These are phyloP conservation scores for Phtheirospermum japonicum DNA, from an alignment of 257 asterid genomes.

Conservation along the genomic window DNA sequence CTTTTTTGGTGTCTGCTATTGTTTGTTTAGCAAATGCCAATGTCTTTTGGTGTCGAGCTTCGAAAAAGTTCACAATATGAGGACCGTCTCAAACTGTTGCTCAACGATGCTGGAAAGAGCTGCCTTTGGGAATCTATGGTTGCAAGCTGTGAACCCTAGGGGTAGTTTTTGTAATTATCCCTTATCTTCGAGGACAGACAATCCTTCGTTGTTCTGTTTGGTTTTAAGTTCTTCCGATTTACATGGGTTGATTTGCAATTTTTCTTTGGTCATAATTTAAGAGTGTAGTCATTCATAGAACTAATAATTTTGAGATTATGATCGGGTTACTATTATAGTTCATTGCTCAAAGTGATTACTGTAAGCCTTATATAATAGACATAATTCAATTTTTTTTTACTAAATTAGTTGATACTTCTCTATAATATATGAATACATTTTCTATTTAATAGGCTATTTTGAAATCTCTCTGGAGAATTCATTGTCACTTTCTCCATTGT, in stretches of 20 bases:
- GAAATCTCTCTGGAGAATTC: too few relatives aligned
- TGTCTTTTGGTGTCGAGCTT: conserved; percentile 44
- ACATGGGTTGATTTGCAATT: background rate
- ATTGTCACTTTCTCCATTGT: too few relatives aligned
- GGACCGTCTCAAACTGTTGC: conserved; percentile 38
- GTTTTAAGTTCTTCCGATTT: background rate
- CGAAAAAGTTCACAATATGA: conserved; percentile 36
- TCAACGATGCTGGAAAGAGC: conserved; percentile 44
- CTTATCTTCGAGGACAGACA: too few relatives aligned
- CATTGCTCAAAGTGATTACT: too few relatives aligned
- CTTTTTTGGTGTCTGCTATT: background rate
- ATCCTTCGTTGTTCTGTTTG: background rate
- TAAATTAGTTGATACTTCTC: too few relatives aligned
- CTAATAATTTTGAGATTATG: background rate
- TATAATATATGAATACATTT: too few relatives aligned
- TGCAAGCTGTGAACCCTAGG: conserved; percentile 8
- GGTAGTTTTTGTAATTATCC: too few relatives aligned
- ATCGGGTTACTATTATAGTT: background rate
- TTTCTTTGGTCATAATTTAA: background rate
- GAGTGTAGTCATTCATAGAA: background rate
- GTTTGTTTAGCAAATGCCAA: conserved; percentile 51
- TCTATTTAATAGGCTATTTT: too few relatives aligned
- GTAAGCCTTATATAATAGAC: too few relatives aligned
- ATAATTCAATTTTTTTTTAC: too few relatives aligned
- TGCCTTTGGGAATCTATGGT: conserved; percentile 53